Evolutionary conservation across 371 early-diverging fungal species (phyloP).

Genomic region (Dentiscutata heterogama): DNA sequence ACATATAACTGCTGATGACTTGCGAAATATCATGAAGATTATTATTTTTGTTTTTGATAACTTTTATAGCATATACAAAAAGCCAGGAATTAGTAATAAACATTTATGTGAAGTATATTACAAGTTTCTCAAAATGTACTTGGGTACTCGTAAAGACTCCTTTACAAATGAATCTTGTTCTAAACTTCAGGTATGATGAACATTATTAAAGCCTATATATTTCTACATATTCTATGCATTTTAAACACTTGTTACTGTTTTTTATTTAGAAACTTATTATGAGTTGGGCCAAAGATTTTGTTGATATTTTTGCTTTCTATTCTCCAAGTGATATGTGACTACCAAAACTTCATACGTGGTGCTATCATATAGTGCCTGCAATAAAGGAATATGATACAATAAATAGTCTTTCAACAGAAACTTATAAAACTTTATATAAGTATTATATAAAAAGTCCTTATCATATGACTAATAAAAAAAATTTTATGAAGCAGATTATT

Average conservation of each 20-base stretch:
- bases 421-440: not conserved
- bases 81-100: not conserved
- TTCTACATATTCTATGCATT: no score
- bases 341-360: not conserved
- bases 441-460: conserved; percentile 1
- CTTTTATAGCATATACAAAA: not conserved
- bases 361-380: not conserved
- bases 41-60: conserved; percentile 21
- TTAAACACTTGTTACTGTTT: not conserved
- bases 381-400: not conserved
- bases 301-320: not conserved
- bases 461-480: conserved; percentile 7
- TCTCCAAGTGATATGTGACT: not conserved
- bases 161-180: not conserved
- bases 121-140: conserved; percentile 4
- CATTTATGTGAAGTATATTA: not conserved
- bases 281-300: not conserved
- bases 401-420: not conserved
- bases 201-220: no score
- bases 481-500: not conserved
- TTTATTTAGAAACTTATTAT: not conserved
- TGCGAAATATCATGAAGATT: conserved; percentile 12
- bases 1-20: conserved; percentile 4
- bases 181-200: not conserved
- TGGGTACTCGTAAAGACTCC: not conserved